Evolutionary conservation across 345 rosid species (phyloP).

Genomic region (Laguncularia racemosa): DNA sequence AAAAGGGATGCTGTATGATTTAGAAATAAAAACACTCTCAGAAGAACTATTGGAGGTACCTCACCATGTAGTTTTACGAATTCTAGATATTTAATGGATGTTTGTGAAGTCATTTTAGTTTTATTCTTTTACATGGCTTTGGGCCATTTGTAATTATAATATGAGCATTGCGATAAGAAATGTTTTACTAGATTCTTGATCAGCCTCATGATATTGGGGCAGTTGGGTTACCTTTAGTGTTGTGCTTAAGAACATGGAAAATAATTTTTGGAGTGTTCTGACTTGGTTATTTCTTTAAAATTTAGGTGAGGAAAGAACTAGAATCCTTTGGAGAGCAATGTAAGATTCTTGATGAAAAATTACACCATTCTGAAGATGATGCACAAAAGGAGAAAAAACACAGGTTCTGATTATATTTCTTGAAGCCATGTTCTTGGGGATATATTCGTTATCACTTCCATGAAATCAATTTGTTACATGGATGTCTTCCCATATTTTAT

Average conservation of each 20-base stretch:
- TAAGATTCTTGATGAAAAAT: slow-evolving; percentile 32
- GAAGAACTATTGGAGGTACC: slow-evolving; percentile 50
- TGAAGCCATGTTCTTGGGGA: background rate
- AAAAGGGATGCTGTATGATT: slow-evolving; percentile 32
- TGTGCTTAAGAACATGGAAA: background rate
- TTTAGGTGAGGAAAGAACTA: slow-evolving; percentile 50
- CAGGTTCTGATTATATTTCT: slow-evolving; percentile 38
- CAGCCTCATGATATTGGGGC: too few species aligned
- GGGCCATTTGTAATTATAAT: background rate
- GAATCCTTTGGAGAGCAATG: slow-evolving; percentile 53
- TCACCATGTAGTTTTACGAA: background rate
- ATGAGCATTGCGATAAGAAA: too few species aligned
- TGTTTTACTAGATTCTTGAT: too few species aligned
- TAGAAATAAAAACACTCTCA: slow-evolving; percentile 37
- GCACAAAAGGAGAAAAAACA: slow-evolving; percentile 31
- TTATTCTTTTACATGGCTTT: background rate
- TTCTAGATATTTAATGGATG: background rate
- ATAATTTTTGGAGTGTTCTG: background rate
- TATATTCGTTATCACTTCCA: background rate
- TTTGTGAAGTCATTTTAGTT: slow-evolving; percentile 3
- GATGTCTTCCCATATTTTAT: too few species aligned
- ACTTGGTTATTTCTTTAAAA: slow-evolving; percentile 5
- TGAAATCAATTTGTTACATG: background rate
- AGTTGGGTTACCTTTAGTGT: too few species aligned
- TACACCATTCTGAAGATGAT: slow-evolving; percentile 34